phyloP scores from a whole-genome alignment of 2,329 filamentous ascomycete species.

The Fusarium albosuccineum region DNA sequence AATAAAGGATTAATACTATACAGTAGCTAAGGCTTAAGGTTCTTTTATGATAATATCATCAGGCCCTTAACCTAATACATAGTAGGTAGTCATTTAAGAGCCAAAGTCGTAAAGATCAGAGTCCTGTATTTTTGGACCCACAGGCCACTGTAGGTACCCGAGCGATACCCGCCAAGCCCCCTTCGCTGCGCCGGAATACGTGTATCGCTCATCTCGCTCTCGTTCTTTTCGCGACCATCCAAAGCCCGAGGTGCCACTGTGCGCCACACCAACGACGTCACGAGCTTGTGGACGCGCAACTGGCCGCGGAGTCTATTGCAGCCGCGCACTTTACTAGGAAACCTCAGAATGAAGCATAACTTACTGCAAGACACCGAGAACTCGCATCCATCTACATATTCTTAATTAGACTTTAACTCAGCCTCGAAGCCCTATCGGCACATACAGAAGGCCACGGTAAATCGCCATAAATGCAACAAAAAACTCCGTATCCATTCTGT shows the following conservation, averaged over 20 bases:
- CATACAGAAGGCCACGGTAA: neutral
- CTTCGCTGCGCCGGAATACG: neutral
- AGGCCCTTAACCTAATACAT: no score
- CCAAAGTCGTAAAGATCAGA: no score
- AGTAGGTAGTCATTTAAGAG: no score
- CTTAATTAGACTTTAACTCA: neutral
- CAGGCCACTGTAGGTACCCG: neutral
- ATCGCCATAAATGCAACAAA: conserved; percentile 1
- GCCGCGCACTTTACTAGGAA: neutral
- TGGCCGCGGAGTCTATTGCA: neutral
- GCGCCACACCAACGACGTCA: conserved; percentile 12
- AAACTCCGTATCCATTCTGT: conserved; percentile 23
- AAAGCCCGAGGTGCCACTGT: conserved; percentile 11
- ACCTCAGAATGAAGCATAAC: neutral
- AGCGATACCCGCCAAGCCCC: neutral
- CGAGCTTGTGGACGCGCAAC: conserved; percentile 12
- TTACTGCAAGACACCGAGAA: no score
- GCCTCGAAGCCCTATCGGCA: neutral
- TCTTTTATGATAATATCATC: no score
- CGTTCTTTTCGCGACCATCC: neutral
- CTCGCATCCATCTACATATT: no score
- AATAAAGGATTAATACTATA: no score
- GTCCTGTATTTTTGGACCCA: no score
- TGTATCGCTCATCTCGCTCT: conserved; percentile 10
- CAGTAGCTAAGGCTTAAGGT: no score